A percentile compares a stretch with the other conserved stretches of the same genome.
Evolutionary conservation across 2,329 filamentous ascomycete species (phyloP).

Genomic region (Trichoderma polysporum): DNA sequence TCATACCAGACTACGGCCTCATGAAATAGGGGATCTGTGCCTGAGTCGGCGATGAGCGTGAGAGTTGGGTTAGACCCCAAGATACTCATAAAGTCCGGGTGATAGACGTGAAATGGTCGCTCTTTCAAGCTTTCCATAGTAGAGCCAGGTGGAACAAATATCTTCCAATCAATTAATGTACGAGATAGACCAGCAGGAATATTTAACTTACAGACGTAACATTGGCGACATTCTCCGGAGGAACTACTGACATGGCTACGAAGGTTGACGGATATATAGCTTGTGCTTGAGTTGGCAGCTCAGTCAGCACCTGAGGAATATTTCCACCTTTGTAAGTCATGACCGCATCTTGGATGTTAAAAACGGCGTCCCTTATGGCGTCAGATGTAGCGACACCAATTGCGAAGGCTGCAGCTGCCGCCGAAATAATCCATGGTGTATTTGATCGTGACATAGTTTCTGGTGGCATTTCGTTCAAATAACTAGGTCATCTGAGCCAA

Average conservation of each 20-base stretch:
- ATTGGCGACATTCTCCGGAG: constrained; percentile 15
- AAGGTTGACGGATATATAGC: constrained; percentile 6
- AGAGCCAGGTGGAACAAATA: constrained; percentile 42
- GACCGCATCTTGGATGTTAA: not conserved
- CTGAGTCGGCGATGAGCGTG: constrained; percentile 46
- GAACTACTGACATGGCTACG: constrained; percentile 11
- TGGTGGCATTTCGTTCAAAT: not conserved
- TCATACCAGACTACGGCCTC: constrained; percentile 52
- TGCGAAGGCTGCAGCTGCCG: constrained; percentile 9
- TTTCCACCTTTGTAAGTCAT: not conserved
- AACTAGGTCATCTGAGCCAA: not conserved
- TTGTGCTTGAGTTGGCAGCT: constrained; percentile 19
- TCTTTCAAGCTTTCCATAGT: constrained; percentile 38
- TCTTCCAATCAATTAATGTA: not conserved
- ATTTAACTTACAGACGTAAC: constrained; percentile 5
- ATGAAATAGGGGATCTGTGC: constrained; percentile 47
- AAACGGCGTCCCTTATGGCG: not conserved
- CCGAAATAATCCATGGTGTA: not conserved
- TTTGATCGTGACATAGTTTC: not conserved
- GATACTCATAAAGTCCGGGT: constrained; percentile 47
- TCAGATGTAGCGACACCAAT: constrained; percentile 16
- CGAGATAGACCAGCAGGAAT: not conserved
- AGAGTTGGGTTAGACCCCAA: constrained; percentile 48
- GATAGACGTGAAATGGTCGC: constrained; percentile 46
- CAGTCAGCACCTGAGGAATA: not conserved